Percentiles rank a stretch among this genome's conserved stretches.
Evolutionary conservation across 345 rosid genomes (phyloP).

Genomic region (Eucalyptus victrix): DNA sequence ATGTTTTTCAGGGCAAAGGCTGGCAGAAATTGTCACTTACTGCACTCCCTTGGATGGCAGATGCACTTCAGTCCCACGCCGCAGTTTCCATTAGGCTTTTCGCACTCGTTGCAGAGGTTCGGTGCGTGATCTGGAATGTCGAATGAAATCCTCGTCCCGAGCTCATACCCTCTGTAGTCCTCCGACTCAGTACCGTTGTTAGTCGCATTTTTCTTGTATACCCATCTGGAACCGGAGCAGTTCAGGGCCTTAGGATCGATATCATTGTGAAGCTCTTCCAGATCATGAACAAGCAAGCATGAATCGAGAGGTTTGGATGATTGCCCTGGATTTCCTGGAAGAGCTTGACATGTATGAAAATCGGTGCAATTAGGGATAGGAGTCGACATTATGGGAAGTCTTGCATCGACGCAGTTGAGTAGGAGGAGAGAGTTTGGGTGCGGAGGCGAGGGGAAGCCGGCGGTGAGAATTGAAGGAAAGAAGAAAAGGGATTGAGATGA

Average conservation of each 20-base stretch:
- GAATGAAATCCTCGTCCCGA: conserved; percentile 33
- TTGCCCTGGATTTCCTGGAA: neutral
- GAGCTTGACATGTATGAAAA: neutral
- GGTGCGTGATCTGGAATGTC: conserved; percentile 56
- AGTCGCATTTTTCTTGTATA: conserved; percentile 1
- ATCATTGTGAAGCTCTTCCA: conserved; percentile 1
- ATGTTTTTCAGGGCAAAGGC: neutral
- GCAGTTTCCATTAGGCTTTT: conserved; percentile 52
- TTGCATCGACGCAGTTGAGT: conserved; percentile 15
- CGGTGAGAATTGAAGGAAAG: conserved; percentile 22
- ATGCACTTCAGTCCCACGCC: conserved; percentile 53
- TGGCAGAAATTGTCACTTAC: conserved; percentile 14
- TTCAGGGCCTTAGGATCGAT: conserved; percentile 27
- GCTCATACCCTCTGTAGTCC: neutral
- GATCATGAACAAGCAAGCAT: conserved; percentile 14
- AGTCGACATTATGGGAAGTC: neutral
- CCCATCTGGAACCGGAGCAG: conserved; percentile 18
- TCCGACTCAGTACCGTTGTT: neutral
- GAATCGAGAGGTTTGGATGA: neutral
- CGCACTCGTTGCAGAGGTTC: conserved; percentile 36
- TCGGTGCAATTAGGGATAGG: neutral
- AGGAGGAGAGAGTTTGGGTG: conserved; percentile 20
- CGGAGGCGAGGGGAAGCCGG: conserved; percentile 14
- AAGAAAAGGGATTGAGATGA: conserved; percentile 8
- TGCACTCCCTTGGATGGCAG: conserved; percentile 57